Evolutionary conservation across 2,329 filamentous ascomycete species (phyloP), one percentile per base, ranked within the genome.

Genomic region (Intubia oerlemansii): DNA sequence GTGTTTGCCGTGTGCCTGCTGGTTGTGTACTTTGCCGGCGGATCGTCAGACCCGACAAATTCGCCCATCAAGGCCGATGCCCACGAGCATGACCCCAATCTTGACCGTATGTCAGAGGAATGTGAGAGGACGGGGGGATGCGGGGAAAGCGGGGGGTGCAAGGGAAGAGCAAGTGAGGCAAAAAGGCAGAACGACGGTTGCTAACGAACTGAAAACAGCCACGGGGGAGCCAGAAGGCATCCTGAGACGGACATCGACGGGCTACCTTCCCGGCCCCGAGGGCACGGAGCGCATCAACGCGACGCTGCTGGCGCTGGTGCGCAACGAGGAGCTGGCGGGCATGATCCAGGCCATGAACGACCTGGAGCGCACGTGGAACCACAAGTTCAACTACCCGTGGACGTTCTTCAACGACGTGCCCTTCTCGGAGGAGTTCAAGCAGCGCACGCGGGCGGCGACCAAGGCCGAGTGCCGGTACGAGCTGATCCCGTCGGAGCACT

Each of bases 351-450:
- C 82, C 16, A 98, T 98, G 80, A 53, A 54, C 31, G 85, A 98
- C 45, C 62, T 98, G 34, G 88, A 98, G 54, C 59, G 76, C 39
- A 95, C 85, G 1, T 98, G 84, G 82, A 98, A 98, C 45, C 61
- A 69, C 59, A 98, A 98, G 47, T 98, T 95, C 66, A 98, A 98
- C 57, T 98, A 98, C 47, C 88, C 88, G 0, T 98, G 88, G 81
- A 93, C 82, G 7, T 98, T 98, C 50, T 90, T 98, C 63, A 98
- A 98, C 53, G 85, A 98, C 45, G 73, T 79, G 29, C 79, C 80
- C 11, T 98, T 98, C 45, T 73, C 76, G 3, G 77, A 88, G 11
- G 84, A 95, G 42, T 98, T 98, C 58, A 95, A 90, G 55, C 58
- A 57, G 42, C 68, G 65, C 50, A 95, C 84, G 1, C 59, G 64